Conservation (phyloP, 2,329 filamentous ascomycete species). For the Pseudophaeomoniella oleicola region DNA sequence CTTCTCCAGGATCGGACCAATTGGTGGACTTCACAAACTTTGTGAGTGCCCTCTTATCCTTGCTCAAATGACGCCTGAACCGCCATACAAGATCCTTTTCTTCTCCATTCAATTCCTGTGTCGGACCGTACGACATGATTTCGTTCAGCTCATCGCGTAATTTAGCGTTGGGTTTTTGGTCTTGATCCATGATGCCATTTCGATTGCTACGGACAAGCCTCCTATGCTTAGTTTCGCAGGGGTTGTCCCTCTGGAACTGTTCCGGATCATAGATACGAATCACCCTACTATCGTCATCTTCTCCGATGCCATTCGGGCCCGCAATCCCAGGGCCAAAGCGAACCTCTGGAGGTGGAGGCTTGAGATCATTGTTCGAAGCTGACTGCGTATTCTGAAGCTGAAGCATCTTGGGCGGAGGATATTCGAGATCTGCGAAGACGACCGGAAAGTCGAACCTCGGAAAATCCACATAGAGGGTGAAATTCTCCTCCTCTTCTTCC, state of each 20-base stretch:
- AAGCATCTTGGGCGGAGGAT: slow-evolving; percentile 70
- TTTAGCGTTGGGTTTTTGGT: slow-evolving; percentile 91
- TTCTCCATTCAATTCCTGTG: slow-evolving; percentile 71
- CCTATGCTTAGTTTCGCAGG: slow-evolving; percentile 87
- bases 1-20: slow-evolving; percentile 75
- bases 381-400: slow-evolving; percentile 50
- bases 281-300: slow-evolving; percentile 39
- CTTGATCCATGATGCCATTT: slow-evolving; percentile 86
- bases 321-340: slow-evolving; percentile 84
- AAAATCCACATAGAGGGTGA: slow-evolving; percentile 78
- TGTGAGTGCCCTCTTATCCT: slow-evolving; percentile 82
- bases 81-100: slow-evolving; percentile 97
- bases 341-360: slow-evolving; percentile 65
- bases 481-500: slow-evolving; percentile 46
- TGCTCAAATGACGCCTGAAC: slow-evolving; percentile 84
- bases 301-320: slow-evolving; percentile 38
- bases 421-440: slow-evolving; percentile 89
- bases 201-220: slow-evolving; percentile 81
- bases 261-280: slow-evolving; percentile 90
- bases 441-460: slow-evolving; percentile 91
- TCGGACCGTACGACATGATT: slow-evolving; percentile 85
- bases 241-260: slow-evolving; percentile 76
- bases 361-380: slow-evolving; percentile 55
- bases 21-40: slow-evolving; percentile 98
- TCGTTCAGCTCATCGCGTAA: slow-evolving; percentile 84